These are phyloP conservation scores for Fusarium sp. DNA, from an alignment of 2,329 filamentous ascomycete genomes.

Conservation along the genomic window DNA sequence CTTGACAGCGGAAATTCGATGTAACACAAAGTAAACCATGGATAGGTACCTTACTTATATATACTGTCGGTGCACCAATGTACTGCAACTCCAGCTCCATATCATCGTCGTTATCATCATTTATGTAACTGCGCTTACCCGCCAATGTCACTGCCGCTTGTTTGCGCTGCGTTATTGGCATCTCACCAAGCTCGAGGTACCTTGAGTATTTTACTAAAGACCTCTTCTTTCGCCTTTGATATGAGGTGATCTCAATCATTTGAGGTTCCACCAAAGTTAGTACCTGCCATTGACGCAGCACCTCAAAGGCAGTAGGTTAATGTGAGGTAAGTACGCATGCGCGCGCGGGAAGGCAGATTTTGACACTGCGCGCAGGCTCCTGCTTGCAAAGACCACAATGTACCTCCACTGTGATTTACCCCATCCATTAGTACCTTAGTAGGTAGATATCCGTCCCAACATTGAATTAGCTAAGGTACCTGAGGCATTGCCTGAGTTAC, in stretches of 20 bases:
- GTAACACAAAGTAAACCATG: neutral
- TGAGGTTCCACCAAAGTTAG: constrained; percentile 1
- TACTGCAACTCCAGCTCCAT: neutral
- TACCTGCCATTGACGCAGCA: neutral
- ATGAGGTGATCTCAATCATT: neutral
- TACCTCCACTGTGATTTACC: constrained; percentile 21
- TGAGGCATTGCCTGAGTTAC: constrained; percentile 6
- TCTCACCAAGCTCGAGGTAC: neutral
- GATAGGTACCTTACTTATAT: neutral
- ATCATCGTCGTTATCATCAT: neutral
- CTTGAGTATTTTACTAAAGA: neutral
- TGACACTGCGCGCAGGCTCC: constrained; percentile 5
- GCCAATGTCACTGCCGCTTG: neutral
- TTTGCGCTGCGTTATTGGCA: constrained; percentile 17
- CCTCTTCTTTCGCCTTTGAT: neutral
- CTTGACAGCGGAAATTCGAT: neutral
- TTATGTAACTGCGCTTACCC: neutral
- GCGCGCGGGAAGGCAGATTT: neutral
- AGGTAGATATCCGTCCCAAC: neutral
- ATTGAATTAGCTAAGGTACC: neutral
- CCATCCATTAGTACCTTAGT: neutral
- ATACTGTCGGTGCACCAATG: neutral
- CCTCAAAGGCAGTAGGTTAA: neutral
- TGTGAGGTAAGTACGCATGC: neutral
- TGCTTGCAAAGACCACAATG: constrained; percentile 12